Evolutionary conservation across 1,139 yeast species (phyloP), one percentile per base, ranked within the genome.

Genomic region (Blastobotrys persicus): DNA sequence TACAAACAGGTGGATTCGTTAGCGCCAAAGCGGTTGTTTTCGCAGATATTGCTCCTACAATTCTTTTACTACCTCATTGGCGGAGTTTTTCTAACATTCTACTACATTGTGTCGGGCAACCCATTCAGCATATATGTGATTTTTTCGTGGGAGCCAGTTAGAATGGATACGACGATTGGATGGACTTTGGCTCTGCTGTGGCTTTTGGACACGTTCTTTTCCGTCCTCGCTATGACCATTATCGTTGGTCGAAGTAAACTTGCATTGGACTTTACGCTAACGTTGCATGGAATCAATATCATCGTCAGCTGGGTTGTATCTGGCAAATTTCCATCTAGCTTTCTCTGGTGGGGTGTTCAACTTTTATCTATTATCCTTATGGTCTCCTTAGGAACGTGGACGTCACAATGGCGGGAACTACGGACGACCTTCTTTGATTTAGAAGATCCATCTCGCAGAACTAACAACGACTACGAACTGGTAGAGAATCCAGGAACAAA

Each of bases 261-360:
- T 51, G 98, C 97, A 0, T 85, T 96, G 86, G 98, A 92, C 67
- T 92, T 91, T 71, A 96, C 96, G 11, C 64, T 92, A 31, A 91
- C 98, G 0, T 72, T 92, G 13, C 97, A 92, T 66, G 81, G 87
- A 14, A 78, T 92, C 47, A 85, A 91, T 67, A 68, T 91, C 35
- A 49, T 83, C 2, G 81, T 88, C 4, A 88, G 82, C 0, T 83
- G 89, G 82, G 55, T 78, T 1, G 82, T 79, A 56, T 74, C 85
- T 4, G 79, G 83, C 1, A 72, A 75, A 38, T 78, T 91, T 56
- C 98, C 98, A 0, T 69, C 74, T 7, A 79, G 83, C 35, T 59
- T 83, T 7, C 73, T 85, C 45, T 92, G 98, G 98, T 88, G 97
- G 94, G 68, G 80, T 31, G 68, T 89, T 43, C 97, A 89, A 64